Conservation (phyloP, 1,284 basidiomycete species). For the Puccinia novopanici region DNA sequence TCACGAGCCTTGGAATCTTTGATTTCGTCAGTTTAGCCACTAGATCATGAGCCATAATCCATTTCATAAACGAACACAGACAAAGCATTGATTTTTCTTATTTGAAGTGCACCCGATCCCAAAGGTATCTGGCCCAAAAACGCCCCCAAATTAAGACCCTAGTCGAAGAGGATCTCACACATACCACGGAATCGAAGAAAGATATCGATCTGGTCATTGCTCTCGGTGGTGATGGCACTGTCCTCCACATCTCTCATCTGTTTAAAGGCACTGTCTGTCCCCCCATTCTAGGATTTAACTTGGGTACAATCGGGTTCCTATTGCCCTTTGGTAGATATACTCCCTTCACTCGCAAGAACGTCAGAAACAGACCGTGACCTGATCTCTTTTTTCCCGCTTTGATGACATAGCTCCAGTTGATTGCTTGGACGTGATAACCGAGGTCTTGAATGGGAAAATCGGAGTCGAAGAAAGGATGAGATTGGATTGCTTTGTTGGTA, state of each 20-base stretch:
- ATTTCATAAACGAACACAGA: not conserved
- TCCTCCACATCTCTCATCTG: constrained; percentile 87
- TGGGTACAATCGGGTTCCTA: constrained; percentile 92
- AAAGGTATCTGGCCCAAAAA: constrained; percentile 55
- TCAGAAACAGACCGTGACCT: not conserved
- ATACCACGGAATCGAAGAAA: constrained; percentile 52
- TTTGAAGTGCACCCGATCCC: constrained; percentile 55
- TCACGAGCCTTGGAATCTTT: constrained; percentile 60
- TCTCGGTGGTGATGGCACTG: constrained; percentile 91
- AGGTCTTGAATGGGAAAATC: constrained; percentile 52
- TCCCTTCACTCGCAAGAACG: not conserved
- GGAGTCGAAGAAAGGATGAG: constrained; percentile 41
- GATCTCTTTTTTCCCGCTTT: constrained; percentile 39
- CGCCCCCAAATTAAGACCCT: constrained; percentile 75
- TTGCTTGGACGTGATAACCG: constrained; percentile 62
- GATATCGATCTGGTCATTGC: constrained; percentile 81
- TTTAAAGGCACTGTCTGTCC: constrained; percentile 87
- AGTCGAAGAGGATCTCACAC: constrained; percentile 67
- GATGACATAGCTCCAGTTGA: constrained; percentile 69
- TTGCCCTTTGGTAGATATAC: constrained; percentile 75
- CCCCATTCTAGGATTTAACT: constrained; percentile 90
- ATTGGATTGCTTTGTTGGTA: constrained; percentile 30
- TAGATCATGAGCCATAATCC: no score
- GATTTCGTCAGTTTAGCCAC: constrained; percentile 57
- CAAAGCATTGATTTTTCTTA: constrained; percentile 54